Evolutionary conservation across 1,139 yeast species (phyloP), one percentile per base, ranked within the genome.

Genomic region (Martiniozyma asiatica): DNA sequence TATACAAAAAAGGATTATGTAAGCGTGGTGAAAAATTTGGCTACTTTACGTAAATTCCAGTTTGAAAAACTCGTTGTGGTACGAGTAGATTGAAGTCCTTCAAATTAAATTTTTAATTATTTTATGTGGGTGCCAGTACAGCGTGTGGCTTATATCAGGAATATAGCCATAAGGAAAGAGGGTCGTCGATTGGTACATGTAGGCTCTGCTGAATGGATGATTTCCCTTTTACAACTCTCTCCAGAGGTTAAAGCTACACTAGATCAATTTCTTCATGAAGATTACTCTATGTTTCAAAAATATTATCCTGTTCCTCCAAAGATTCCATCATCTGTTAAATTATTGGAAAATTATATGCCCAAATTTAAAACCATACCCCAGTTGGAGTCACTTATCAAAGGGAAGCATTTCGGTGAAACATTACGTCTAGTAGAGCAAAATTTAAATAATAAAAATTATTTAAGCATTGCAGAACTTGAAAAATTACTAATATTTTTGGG

Each of bases 391-490:
- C 13, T 25, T 5, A 22, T 30, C 8, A 20, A 21, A 9, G 8
- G 15, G 8, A 26, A 19, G 2, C 13, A 22, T 11, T 10, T 36
- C 5, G 32, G 30, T 12, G 27, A 34, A 8, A 35, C 35, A 2
- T 19, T 37, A 20, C 25, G 21, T 5, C 10, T 35, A 6, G 30
- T 38, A 9, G 18, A 21, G 14, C 12, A 28, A 6, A 28, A 20
- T 8, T 32, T 19, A 11, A 15, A 19, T 8, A 23, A 27, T 2
- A 33, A 25, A 4, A 25, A 10, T 1, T 35, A 12, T 19, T 23
- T 40, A 14, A 29, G 34, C 9, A 21, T 30, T 8, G 15, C 21
- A 6, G 42, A 40, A 32, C 27, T 38, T 26, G 33, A 36, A 25
- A 32, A 30, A 14, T 29, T 40, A 10, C 31, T 40, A 8, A 27